Evolutionary conservation across 2,329 filamentous ascomycete genomes (phyloP).

Genomic region (Blastomyces silverae): DNA sequence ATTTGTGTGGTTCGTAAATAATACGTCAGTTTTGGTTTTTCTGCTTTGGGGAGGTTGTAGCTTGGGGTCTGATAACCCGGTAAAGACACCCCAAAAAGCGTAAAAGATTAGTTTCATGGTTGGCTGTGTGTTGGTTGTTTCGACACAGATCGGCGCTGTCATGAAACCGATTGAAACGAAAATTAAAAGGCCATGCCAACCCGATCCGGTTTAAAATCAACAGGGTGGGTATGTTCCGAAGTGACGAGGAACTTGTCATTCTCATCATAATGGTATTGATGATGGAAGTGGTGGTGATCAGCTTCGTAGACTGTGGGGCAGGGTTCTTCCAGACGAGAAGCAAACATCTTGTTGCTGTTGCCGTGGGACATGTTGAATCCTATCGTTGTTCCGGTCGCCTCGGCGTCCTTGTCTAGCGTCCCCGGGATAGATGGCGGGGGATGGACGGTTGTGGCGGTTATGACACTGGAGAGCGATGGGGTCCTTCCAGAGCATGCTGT

Average conservation of each 20-base stretch:
- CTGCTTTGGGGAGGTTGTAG: background rate
- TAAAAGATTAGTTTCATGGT: background rate
- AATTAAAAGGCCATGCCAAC: slow-evolving; percentile 32
- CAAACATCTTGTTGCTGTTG: slow-evolving; percentile 11
- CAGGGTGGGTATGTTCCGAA: background rate
- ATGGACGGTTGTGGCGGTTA: slow-evolving; percentile 22
- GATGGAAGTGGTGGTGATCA: slow-evolving; percentile 20
- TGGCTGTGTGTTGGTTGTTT: background rate
- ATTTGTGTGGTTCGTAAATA: background rate
- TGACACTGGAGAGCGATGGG: slow-evolving; percentile 29
- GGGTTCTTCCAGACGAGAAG: slow-evolving; percentile 18
- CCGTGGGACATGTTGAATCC: slow-evolving; percentile 15
- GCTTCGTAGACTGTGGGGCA: slow-evolving; percentile 28
- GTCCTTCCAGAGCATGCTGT: slow-evolving; percentile 23
- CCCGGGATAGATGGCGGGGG: slow-evolving; percentile 18
- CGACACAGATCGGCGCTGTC: background rate
- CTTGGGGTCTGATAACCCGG: background rate
- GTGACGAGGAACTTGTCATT: background rate
- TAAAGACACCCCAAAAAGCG: background rate
- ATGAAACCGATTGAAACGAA: background rate
- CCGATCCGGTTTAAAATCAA: slow-evolving; percentile 16
- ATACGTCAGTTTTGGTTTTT: background rate
- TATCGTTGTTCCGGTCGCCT: slow-evolving; percentile 9
- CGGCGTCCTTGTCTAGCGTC: slow-evolving; percentile 24
- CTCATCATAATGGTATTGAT: background rate